Evolutionary conservation across 768 basidiomycete genomes (phyloP).

Genomic region (Kockovaella imperatae): DNA sequence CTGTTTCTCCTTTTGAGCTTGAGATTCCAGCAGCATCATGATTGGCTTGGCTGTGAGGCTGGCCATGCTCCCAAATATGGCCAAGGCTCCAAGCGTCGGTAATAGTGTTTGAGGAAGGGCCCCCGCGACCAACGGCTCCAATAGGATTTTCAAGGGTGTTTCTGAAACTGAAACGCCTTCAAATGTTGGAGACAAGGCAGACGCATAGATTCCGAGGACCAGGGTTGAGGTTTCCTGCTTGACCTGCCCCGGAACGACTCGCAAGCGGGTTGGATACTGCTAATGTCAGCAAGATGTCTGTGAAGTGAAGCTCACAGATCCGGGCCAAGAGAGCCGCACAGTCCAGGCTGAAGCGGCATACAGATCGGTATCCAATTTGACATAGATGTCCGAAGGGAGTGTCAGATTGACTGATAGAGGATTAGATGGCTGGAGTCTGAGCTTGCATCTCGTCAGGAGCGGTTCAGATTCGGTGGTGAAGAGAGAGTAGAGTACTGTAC

Average conservation of each 20-base stretch:
- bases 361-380: neutral
- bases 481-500: neutral
- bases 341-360: conserved; percentile 20
- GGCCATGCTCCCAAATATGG: conserved; percentile 1
- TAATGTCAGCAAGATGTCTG: neutral
- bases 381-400: neutral
- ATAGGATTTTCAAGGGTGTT: conserved; percentile 9
- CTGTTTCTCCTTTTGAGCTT: neutral
- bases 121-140: conserved; percentile 24
- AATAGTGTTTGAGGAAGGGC: conserved; percentile 22
- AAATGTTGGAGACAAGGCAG: neutral
- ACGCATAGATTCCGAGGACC: neutral
- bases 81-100: conserved; percentile 16
- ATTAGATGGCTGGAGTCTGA: conserved; percentile 5
- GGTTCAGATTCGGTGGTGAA: too few relatives aligned
- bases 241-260: neutral
- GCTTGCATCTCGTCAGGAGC: neutral
- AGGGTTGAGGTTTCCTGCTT: neutral
- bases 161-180: neutral
- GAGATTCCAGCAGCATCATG: neutral
- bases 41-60: conserved; percentile 6
- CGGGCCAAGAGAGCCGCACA: conserved; percentile 28
- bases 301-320: conserved; percentile 20
- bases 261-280: conserved; percentile 7
- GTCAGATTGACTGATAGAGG: conserved; percentile 1